Evolutionary conservation across 2,329 filamentous ascomycete species (phyloP).

Genomic region (Penicillium sp.): DNA sequence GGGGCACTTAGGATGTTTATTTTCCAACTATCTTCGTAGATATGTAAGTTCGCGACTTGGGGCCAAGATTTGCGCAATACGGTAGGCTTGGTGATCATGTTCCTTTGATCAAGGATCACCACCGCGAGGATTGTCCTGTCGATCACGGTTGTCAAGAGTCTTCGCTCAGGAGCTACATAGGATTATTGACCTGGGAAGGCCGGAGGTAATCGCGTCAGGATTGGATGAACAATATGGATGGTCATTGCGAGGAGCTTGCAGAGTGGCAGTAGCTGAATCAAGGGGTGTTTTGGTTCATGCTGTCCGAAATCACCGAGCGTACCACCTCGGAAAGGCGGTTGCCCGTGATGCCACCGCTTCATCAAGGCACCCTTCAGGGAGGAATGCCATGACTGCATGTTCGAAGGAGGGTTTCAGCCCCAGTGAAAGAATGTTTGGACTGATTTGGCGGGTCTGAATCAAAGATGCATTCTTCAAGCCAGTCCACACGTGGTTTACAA

Average conservation of each 20-base stretch:
- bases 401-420: conserved; percentile 12
- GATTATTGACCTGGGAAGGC: conserved; percentile 1
- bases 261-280: neutral
- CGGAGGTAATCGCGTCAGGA: neutral
- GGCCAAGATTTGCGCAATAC: neutral
- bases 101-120: neutral
- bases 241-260: neutral
- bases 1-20: neutral
- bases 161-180: neutral
- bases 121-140: conserved; percentile 6
- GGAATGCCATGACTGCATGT: conserved; percentile 7
- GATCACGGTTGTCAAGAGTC: conserved; percentile 1
- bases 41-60: neutral
- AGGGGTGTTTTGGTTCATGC: neutral
- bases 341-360: neutral
- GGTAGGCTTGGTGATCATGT: neutral
- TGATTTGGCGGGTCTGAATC: neutral
- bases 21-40: neutral
- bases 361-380: neutral
- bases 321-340: neutral
- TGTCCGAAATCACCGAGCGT: conserved; percentile 1
- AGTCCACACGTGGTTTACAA: conserved; percentile 7
- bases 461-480: conserved; percentile 6
- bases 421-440: neutral
- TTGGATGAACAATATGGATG: neutral